phyloP scores from a whole-genome alignment of 441 rosid species.

The Bruguiera hainesii region DNA sequence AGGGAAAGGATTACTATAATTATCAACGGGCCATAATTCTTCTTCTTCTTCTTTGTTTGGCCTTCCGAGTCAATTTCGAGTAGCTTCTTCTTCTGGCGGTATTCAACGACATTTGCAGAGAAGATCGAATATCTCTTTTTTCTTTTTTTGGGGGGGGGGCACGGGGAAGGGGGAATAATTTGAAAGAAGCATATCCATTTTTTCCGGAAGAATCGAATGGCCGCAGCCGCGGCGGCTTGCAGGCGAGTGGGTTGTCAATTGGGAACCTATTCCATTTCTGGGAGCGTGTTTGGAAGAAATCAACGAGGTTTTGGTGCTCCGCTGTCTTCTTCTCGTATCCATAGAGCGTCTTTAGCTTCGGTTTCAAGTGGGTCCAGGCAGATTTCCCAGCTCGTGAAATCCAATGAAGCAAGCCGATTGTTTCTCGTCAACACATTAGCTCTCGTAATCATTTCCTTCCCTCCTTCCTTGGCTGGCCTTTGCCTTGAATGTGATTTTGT shows the following conservation, averaged over 20 bases:
- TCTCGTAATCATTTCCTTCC: slow-evolving; percentile 40
- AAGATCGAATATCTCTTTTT: too few relatives aligned
- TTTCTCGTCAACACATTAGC: slow-evolving; percentile 90
- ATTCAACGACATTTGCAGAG: too few relatives aligned
- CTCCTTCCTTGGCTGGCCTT: background rate
- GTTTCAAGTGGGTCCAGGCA: slow-evolving; percentile 29
- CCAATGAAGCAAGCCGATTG: slow-evolving; percentile 48
- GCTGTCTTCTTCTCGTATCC: background rate
- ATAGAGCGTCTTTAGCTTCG: slow-evolving; percentile 9
- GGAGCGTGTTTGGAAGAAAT: slow-evolving; percentile 24
- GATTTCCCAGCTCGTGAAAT: slow-evolving; percentile 55
- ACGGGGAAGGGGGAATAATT: too few relatives aligned
- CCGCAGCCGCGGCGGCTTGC: slow-evolving; percentile 39
- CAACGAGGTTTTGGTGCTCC: slow-evolving; percentile 28
- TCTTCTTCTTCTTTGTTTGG: too few relatives aligned
- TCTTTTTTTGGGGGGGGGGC: too few relatives aligned
- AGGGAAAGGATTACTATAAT: too few relatives aligned
- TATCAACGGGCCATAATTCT: too few relatives aligned
- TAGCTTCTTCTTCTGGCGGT: too few relatives aligned
- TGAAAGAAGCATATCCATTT: too few relatives aligned
- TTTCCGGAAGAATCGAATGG: slow-evolving; percentile 28
- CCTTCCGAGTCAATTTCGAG: too few relatives aligned
- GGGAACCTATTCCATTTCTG: slow-evolving; percentile 28
- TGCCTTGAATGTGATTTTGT: background rate
- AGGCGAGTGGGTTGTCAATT: slow-evolving; percentile 39